A percentile compares a stretch with the other conserved stretches of the same genome.
These are phyloP conservation scores for Tetrahymena malaccensis DNA, from an alignment of 73 alveolate genomes.

Conservation along the genomic window DNA sequence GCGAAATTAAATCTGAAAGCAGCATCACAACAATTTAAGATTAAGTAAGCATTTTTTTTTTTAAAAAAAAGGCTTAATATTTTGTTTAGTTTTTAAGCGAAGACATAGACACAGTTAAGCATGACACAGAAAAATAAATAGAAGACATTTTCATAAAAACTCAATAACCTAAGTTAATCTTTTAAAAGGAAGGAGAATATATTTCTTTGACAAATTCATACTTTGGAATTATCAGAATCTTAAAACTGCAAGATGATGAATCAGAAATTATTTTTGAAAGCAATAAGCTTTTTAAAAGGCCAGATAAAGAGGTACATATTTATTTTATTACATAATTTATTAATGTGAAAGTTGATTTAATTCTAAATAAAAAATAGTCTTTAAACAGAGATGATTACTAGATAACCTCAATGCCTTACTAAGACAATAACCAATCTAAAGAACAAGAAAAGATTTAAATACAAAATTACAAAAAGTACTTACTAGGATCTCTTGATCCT, in stretches of 20 bases:
- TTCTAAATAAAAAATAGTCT: neutral
- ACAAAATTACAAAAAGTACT: slow-evolving; percentile 11
- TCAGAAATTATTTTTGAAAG: neutral
- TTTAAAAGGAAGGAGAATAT: neutral
- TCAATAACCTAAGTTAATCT: neutral
- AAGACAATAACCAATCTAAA: neutral
- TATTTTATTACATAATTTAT: neutral
- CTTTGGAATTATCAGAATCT: neutral
- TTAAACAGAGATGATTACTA: slow-evolving; percentile 8
- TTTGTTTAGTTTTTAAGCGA: neutral
- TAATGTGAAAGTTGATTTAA: neutral
- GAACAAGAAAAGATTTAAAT: slow-evolving; percentile 8
- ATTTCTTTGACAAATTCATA: neutral
- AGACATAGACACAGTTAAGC: neutral
- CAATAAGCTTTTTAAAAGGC: neutral
- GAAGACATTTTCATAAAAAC: neutral
- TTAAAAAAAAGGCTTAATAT: neutral
- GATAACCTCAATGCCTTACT: slow-evolving; percentile 23
- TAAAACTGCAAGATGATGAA: neutral
- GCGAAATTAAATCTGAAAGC: neutral
- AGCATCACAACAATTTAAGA: neutral
- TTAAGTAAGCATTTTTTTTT: neutral
- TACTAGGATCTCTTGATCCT: slow-evolving; percentile 19
- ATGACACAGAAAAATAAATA: neutral
- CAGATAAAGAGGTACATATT: neutral